These are phyloP conservation scores for Aspergillus bombycis DNA, from an alignment of 2,329 filamentous ascomycete species.

Conservation along the genomic window DNA sequence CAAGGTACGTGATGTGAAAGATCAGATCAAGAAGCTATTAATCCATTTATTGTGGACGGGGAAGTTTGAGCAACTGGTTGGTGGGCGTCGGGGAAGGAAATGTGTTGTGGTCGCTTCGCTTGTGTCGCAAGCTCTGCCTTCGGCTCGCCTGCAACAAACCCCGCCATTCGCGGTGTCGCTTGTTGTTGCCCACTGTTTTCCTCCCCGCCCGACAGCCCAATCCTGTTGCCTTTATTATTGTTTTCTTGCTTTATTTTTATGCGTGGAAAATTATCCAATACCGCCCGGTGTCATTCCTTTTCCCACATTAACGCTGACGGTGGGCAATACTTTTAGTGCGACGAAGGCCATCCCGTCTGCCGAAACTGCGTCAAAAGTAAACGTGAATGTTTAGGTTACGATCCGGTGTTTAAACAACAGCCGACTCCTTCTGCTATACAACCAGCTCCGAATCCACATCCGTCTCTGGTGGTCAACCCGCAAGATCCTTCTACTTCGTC, in stretches of 20 bases:
- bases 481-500: slow-evolving; percentile 36
- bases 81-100: slow-evolving; percentile 13
- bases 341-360: slow-evolving; percentile 92
- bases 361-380: slow-evolving; percentile 70
- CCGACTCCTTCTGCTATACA: slow-evolving; percentile 71
- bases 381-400: slow-evolving; percentile 69
- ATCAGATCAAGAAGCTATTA: neutral
- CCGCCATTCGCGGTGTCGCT: slow-evolving; percentile 26
- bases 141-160: slow-evolving; percentile 21
- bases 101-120: slow-evolving; percentile 26
- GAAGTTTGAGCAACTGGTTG: slow-evolving; percentile 3
- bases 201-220: neutral
- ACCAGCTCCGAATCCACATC: slow-evolving; percentile 51
- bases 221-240: slow-evolving; percentile 13
- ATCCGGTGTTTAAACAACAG: slow-evolving; percentile 73
- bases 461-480: slow-evolving; percentile 45
- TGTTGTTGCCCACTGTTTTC: slow-evolving; percentile 22
- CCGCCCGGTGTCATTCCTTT: slow-evolving; percentile 17
- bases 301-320: slow-evolving; percentile 12
- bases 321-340: slow-evolving; percentile 67
- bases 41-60: slow-evolving; percentile 1
- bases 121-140: slow-evolving; percentile 23
- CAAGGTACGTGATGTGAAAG: slow-evolving; percentile 60
- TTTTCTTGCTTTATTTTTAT: slow-evolving; percentile 20
- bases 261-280: slow-evolving; percentile 21